Evolutionary conservation across 2,329 filamentous ascomycete genomes (phyloP), one percentile per base, ranked within the genome.

Genomic region (Cytospora piceae): DNA sequence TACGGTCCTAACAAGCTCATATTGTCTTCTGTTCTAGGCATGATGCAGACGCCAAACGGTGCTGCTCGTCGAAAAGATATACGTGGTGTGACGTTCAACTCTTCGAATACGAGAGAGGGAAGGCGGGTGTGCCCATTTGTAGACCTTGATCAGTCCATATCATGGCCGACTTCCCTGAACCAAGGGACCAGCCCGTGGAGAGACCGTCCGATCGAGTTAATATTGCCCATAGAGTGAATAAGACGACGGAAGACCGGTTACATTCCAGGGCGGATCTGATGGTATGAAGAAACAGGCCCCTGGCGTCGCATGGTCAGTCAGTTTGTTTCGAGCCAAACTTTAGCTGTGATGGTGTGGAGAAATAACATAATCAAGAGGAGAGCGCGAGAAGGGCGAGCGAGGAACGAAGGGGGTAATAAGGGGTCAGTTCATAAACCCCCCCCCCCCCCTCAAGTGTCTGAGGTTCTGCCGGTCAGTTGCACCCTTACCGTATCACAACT

Each of bases 41-140:
- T 54, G 17, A 8, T 58, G 58, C 49, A 62, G 51, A 51, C 31
- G 29, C 55, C 37, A 51, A 34, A 31, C 62, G 58, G 61, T 58
- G 20, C 49, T 46, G 34, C 34, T 54, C 15, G 4, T 54, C 51
- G 11, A 57, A 39, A 46, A 58, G 20, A 56, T 31, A 53, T 49
- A 57, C 29, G 37, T 46, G 55, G 59, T 63, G 27, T 39, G 59
- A 52, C 39, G 56, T 56, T 37, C 32, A 14, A 14, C n/a, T 17
- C 20, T 42, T 39, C 24, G 17, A 27, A 54, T 49, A 49, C 22
- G 51, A 57, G 56, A 60, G 49, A 27, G 12, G 22, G 61, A 51
- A 39, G 49, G 63, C 56, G 46, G 37, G 55, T 60, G 58, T 56
- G 66, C 63, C 39, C 63, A 63, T 68, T 66, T 66, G 66, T 68